phyloP scores from a whole-genome alignment of 164 flowering plant genomes.

The Liquidambar formosana region DNA sequence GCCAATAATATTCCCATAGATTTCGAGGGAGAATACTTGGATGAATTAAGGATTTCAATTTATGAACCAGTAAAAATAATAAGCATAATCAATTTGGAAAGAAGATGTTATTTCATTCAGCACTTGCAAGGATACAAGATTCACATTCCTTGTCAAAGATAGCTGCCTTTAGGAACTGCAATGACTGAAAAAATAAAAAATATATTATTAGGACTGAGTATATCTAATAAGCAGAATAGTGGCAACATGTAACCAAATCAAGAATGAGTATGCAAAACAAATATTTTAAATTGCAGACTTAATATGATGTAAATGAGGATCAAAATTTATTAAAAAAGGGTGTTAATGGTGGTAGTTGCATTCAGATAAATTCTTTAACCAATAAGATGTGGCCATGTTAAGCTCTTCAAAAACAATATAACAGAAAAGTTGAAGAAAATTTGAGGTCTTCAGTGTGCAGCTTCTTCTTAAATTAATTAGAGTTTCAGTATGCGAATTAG shows the following conservation, averaged over 20 bases:
- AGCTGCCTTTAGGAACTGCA: conserved; percentile 86
- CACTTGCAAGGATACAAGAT: conserved; percentile 72
- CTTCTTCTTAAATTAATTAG: no score
- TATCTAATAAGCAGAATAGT: not conserved
- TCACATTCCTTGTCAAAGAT: conserved; percentile 80
- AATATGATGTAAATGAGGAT: not conserved
- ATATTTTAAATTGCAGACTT: not conserved
- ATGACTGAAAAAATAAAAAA: conserved; percentile 59
- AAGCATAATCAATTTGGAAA: not conserved
- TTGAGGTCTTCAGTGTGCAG: no score
- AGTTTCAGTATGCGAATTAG: no score
- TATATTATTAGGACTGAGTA: not conserved
- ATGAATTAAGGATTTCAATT: conserved; percentile 45
- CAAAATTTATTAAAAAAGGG: no score
- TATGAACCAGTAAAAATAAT: not conserved
- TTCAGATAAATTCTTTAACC: not conserved
- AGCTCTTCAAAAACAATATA: not conserved
- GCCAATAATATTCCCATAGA: conserved; percentile 94
- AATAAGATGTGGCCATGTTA: not conserved
- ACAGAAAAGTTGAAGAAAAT: not conserved
- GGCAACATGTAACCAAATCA: not conserved
- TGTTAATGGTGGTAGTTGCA: not conserved
- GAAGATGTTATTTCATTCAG: not conserved
- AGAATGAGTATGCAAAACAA: not conserved
- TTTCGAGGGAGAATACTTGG: conserved; percentile 88